phyloP scores from a whole-genome alignment of 805 yeast species.

The Wickerhamomyces subpelliculosus region DNA sequence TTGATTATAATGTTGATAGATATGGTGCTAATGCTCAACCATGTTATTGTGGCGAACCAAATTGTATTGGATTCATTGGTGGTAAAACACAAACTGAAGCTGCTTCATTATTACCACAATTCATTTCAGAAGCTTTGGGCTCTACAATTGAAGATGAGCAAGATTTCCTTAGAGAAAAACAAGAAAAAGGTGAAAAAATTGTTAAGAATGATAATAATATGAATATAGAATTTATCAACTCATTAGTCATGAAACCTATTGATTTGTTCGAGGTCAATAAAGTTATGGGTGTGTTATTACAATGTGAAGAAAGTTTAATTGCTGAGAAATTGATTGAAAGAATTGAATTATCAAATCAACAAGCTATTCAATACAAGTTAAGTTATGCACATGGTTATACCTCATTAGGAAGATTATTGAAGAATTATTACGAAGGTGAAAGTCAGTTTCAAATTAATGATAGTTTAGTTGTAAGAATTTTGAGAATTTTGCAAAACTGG shows the following conservation, averaged over 20 bases:
- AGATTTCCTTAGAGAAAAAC: slow-evolving; percentile 60
- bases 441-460: slow-evolving; percentile 23
- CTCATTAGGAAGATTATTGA: slow-evolving; percentile 58
- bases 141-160: slow-evolving; percentile 62
- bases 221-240: slow-evolving; percentile 57
- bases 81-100: slow-evolving; percentile 97
- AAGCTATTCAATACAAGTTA: slow-evolving; percentile 46
- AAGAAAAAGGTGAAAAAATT: slow-evolving; percentile 36
- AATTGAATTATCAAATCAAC: slow-evolving; percentile 45
- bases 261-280: slow-evolving; percentile 56
- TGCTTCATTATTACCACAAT: slow-evolving; percentile 75
- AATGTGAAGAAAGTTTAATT: slow-evolving; percentile 61
- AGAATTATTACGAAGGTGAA: slow-evolving; percentile 20
- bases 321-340: slow-evolving; percentile 63
- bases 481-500: slow-evolving; percentile 55
- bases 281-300: slow-evolving; percentile 76
- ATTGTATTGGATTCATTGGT: slow-evolving; percentile 90
- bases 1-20: slow-evolving; percentile 83
- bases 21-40: slow-evolving; percentile 94
- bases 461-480: slow-evolving; percentile 37
- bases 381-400: slow-evolving; percentile 83
- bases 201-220: slow-evolving; percentile 49
- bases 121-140: slow-evolving; percentile 80
- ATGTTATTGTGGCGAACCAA: slow-evolving; percentile 89
- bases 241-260: slow-evolving; percentile 47